Base-by-base conservation (phyloP, 1,139 yeast genomes). In the Debaryomyces nepalensis region DNA sequence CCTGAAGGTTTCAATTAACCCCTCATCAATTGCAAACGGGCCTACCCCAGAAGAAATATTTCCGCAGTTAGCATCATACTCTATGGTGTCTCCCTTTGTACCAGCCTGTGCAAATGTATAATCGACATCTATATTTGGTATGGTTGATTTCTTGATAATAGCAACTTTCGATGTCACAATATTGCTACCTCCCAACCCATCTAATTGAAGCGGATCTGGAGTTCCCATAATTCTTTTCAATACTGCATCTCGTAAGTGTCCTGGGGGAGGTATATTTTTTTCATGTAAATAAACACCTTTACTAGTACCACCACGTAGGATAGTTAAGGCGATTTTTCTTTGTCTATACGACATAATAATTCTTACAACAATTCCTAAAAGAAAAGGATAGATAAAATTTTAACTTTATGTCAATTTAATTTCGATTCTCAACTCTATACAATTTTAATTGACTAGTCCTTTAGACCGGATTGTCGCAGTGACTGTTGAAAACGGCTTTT, bases 91-190 rank as follows among this genome's bases (percentile, higher is more conserved):
- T 7, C 32, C 32, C 12, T 12, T 14, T 10, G 32, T 27, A 5
- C 32, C 32, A 4, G 14, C 32, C 9, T 27, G 32, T 11, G 32
- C 32, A 27, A 27, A 27, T 11, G 32, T 27, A 27, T 27, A 21
- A 21, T 21, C 23, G 8, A 21, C 23, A 14, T 27, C 32, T 4
- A 27, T 14, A 27, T 11, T 11, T 14, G 18, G 18, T 9, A 27
- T 6, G 4, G 11, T 8, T 14, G 32, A 27, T 27, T 8, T 5
- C 7, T 11, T 27, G 9, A 27, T 9, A 12, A 27, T 27, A 4
- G 32, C 32, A 27, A 27, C 14, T 14, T 27, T 27, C 7, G 32
- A 27, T 4, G 32, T 27, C 18, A 27, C 32, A 7, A 27, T 27
- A 14, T 27, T 27, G 14, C 32, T 27, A 5, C 32, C 32, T 5